Evolutionary conservation across 1,139 yeast genomes (phyloP).

Genomic region (Yamadazyma kanchanaburiensis): DNA sequence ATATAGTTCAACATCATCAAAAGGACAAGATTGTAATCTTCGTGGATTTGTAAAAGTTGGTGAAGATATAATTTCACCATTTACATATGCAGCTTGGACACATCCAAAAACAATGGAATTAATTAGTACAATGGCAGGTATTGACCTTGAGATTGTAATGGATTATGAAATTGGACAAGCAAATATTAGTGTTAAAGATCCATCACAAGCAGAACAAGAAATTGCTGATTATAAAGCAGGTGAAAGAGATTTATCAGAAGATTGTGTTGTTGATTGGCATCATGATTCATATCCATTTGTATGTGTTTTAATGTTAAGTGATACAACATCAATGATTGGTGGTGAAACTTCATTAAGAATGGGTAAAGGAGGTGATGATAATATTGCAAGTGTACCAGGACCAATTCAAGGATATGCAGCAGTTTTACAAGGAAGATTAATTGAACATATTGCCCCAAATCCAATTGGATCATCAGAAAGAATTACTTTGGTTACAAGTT

Average conservation of each 20-base stretch:
- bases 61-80: slow-evolving; percentile 32
- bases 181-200: slow-evolving; percentile 42
- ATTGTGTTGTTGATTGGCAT: slow-evolving; percentile 60
- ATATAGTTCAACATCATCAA: slow-evolving; percentile 28
- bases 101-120: slow-evolving; percentile 52
- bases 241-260: slow-evolving; percentile 14
- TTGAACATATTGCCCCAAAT: slow-evolving; percentile 54
- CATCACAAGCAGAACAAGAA: slow-evolving; percentile 21
- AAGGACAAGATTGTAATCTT: slow-evolving; percentile 44
- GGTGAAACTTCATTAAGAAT: slow-evolving; percentile 55
- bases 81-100: slow-evolving; percentile 52
- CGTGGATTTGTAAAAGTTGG: slow-evolving; percentile 46
- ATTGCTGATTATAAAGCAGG: slow-evolving; percentile 5
- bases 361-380: slow-evolving; percentile 31
- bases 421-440: slow-evolving; percentile 52
- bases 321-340: slow-evolving; percentile 54
- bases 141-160: slow-evolving; percentile 47
- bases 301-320: slow-evolving; percentile 60
- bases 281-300: slow-evolving; percentile 58
- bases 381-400: slow-evolving; percentile 45
- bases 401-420: slow-evolving; percentile 55
- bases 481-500: slow-evolving; percentile 49
- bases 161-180: slow-evolving; percentile 55
- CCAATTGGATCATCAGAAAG: slow-evolving; percentile 53
- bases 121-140: slow-evolving; percentile 51